phyloP scores from a whole-genome alignment of 108 stramenopile species.

The Skeletonema tropicum region DNA sequence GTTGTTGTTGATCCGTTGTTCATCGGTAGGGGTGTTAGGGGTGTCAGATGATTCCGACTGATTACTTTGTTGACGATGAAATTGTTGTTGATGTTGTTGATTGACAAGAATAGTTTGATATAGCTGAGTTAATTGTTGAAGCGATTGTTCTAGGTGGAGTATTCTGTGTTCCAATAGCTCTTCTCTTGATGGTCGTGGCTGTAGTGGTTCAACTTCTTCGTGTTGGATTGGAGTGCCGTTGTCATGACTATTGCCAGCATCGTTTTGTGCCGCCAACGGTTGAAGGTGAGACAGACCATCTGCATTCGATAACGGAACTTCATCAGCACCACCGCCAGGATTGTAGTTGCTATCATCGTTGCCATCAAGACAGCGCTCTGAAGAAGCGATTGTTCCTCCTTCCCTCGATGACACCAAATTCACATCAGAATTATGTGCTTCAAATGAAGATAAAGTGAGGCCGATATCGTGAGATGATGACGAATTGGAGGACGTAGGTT shows the following conservation, averaged over 20 bases:
- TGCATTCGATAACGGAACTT: background rate
- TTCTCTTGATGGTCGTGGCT: background rate
- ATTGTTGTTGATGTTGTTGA: conserved; percentile 2
- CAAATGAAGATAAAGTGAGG: background rate
- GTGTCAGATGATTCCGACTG: too few relatives aligned
- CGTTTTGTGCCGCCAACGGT: too few relatives aligned
- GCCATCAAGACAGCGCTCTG: background rate
- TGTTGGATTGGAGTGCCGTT: background rate
- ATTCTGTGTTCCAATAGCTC: conserved; percentile 4
- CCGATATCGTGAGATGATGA: background rate
- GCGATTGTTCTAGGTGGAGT: conserved; percentile 1
- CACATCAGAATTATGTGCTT: background rate
- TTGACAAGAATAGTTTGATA: background rate
- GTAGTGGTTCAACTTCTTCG: background rate
- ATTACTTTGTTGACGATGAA: background rate
- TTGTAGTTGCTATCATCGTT: background rate
- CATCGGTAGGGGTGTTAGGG: background rate
- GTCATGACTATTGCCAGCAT: background rate
- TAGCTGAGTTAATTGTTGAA: conserved; percentile 4
- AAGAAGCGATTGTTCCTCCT: background rate
- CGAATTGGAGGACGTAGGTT: background rate
- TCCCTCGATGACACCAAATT: background rate
- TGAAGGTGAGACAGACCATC: background rate
- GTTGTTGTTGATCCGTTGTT: background rate
- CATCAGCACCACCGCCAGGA: too few relatives aligned